Percentiles rank a stretch among this genome's conserved stretches.
Evolutionary conservation across 768 basidiomycete species (phyloP).

Genomic region (Tylopilus cervinicoccineus): DNA sequence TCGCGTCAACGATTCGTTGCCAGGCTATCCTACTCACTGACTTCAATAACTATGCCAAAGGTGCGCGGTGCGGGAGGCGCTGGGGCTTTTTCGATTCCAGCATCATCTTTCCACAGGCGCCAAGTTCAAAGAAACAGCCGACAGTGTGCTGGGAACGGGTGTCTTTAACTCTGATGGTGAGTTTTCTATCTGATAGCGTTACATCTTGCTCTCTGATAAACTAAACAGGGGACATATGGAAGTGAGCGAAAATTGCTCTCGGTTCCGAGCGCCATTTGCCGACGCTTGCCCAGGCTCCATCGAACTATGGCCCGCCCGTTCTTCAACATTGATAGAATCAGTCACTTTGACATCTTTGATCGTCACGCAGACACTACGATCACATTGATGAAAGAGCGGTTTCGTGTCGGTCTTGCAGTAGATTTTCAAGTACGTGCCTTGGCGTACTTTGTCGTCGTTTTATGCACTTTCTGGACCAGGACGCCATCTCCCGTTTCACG

Average conservation of each 20-base stretch:
- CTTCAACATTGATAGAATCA: slow-evolving; percentile 58
- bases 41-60: slow-evolving; percentile 43
- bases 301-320: slow-evolving; percentile 68
- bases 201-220: slow-evolving; percentile 1
- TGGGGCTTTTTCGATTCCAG: background rate
- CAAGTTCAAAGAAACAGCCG: slow-evolving; percentile 28
- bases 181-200: background rate
- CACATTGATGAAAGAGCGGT: slow-evolving; percentile 39
- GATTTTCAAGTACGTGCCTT: slow-evolving; percentile 50
- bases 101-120: slow-evolving; percentile 24
- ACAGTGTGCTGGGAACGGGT: slow-evolving; percentile 44
- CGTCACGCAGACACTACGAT: slow-evolving; percentile 49
- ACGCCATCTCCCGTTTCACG: slow-evolving; percentile 44
- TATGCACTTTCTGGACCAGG: slow-evolving; percentile 22
- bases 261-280: background rate
- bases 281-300: slow-evolving; percentile 45
- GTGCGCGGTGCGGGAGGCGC: slow-evolving; percentile 16
- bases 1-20: background rate
- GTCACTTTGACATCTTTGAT: slow-evolving; percentile 61
- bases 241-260: slow-evolving; percentile 38
- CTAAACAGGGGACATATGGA: slow-evolving; percentile 62
- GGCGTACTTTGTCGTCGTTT: accelerated
- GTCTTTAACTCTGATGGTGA: slow-evolving; percentile 54
- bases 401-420: slow-evolving; percentile 45
- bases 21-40: slow-evolving; percentile 42